A percentile compares a stretch with the other conserved stretches of the same genome.
Evolutionary conservation across 805 yeast species (phyloP).

Genomic region (Clavispora fructus): DNA sequence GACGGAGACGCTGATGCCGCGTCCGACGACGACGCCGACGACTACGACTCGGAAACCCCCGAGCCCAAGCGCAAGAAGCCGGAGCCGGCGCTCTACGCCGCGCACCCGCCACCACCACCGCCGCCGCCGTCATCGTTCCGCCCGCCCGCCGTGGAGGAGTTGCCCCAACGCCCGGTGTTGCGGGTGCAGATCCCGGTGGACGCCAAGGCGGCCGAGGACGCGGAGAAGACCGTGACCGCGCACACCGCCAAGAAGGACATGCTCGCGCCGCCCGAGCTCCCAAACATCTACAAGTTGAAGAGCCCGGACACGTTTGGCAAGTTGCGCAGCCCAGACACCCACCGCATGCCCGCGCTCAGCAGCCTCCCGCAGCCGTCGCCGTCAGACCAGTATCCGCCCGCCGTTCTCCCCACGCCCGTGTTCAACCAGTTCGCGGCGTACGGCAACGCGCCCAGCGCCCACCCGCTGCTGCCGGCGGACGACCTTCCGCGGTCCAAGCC

Average conservation of each 20-base stretch:
- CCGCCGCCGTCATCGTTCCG: neutral
- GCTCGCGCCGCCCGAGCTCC: conserved; percentile 6
- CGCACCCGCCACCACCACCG: conserved; percentile 4
- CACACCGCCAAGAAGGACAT: conserved; percentile 2
- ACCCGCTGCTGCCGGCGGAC: neutral
- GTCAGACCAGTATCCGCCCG: conserved; percentile 15
- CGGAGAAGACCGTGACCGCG: conserved; percentile 45
- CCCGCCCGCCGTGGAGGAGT: conserved; percentile 5
- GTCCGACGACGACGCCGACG: conserved; percentile 18
- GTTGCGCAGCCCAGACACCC: conserved; percentile 14
- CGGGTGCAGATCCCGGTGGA: conserved; percentile 63
- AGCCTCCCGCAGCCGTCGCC: conserved; percentile 24
- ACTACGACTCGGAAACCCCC: conserved; percentile 30
- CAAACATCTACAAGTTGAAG: conserved; percentile 1
- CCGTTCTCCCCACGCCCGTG: conserved; percentile 27
- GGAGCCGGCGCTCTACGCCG: conserved; percentile 1
- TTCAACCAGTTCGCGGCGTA: conserved; percentile 19
- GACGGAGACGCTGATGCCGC: conserved; percentile 14
- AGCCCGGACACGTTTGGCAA: conserved; percentile 7
- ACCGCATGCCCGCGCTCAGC: conserved; percentile 15
- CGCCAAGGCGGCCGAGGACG: conserved; percentile 26
- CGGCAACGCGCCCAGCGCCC: conserved; percentile 1
- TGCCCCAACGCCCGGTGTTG: conserved; percentile 47
- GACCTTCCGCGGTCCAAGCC: conserved; percentile 11
- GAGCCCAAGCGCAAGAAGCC: conserved; percentile 29